These are phyloP conservation scores for Cryptococcus jaspeensis DNA, from an alignment of 1,284 basidiomycete genomes.

Conservation along the genomic window DNA sequence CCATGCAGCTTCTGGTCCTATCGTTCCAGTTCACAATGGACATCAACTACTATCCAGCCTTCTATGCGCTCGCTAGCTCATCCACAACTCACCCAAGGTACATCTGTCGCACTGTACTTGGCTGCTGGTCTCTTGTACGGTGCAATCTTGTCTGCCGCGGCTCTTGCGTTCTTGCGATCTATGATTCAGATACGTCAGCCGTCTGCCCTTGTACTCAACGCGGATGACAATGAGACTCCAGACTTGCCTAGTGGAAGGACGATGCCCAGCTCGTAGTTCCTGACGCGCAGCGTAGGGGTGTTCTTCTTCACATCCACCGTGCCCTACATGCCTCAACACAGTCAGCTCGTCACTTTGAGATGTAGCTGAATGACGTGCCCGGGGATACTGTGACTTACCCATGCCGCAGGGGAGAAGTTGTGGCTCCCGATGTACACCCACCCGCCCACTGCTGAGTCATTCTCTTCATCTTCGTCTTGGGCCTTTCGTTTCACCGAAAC, in stretches of 20 bases:
- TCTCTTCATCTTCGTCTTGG: slow-evolving; percentile 28
- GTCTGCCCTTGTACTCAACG: not conserved
- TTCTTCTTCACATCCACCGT: slow-evolving; percentile 39
- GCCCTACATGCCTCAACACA: slow-evolving; percentile 23
- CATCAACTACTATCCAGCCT: not conserved
- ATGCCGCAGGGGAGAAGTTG: slow-evolving; percentile 47
- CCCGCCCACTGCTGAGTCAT: slow-evolving; percentile 31
- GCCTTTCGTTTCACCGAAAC: slow-evolving; percentile 32
- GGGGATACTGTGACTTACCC: slow-evolving; percentile 27
- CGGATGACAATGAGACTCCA: not conserved
- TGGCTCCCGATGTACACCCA: slow-evolving; percentile 50
- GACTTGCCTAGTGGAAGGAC: slow-evolving; percentile 46
- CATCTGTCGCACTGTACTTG: slow-evolving; percentile 35
- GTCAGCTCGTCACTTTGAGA: not conserved
- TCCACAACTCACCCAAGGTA: slow-evolving; percentile 41
- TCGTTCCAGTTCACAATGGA: not conserved
- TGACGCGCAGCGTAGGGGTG: slow-evolving; percentile 29
- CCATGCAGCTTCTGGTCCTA: slow-evolving; percentile 16
- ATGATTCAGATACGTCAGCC: not conserved
- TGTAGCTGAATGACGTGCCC: too few species aligned
- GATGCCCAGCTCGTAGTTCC: slow-evolving; percentile 51
- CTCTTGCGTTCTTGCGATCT: slow-evolving; percentile 31
- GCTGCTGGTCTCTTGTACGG: slow-evolving; percentile 43
- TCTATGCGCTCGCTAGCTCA: too few species aligned
- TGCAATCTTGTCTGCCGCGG: slow-evolving; percentile 37